Evolutionary conservation across 495 filamentous ascomycete species (phyloP).

Genomic region (Astrocystis sublimbata): DNA sequence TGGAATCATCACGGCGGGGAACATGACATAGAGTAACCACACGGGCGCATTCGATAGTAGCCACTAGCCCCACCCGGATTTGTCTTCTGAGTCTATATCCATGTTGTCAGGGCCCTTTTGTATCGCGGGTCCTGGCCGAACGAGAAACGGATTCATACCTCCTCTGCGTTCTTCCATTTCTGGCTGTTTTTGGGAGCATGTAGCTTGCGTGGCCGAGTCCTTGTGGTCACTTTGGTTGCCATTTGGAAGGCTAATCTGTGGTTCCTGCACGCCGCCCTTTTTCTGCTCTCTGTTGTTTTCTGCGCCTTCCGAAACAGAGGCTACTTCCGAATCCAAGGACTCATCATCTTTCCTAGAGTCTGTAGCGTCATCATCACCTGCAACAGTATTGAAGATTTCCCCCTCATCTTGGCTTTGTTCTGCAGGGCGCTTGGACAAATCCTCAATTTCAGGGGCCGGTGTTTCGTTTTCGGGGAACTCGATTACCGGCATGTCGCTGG

Average conservation of each 20-base stretch:
- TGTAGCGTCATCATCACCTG: no score
- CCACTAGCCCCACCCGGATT: not conserved
- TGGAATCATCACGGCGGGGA: not conserved
- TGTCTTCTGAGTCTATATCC: slow-evolving; percentile 31
- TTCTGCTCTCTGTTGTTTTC: no score
- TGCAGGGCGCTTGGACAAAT: not conserved
- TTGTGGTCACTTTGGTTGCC: not conserved
- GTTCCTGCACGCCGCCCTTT: no score
- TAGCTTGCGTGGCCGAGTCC: not conserved
- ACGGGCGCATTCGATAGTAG: no score
- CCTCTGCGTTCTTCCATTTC: slow-evolving; percentile 44
- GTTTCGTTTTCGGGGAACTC: slow-evolving; percentile 12
- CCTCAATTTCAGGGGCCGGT: not conserved
- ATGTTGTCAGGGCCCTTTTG: slow-evolving; percentile 24
- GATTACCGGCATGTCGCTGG: slow-evolving; percentile 22
- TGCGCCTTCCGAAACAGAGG: no score
- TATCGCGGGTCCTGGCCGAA: slow-evolving; percentile 11
- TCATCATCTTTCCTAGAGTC: no score
- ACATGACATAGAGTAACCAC: not conserved
- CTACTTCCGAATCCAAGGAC: no score
- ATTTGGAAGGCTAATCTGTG: no score
- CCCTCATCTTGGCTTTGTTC: not conserved
- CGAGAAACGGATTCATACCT: slow-evolving; percentile 22
- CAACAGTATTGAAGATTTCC: no score
- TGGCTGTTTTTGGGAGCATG: slow-evolving; percentile 20